Percentiles rank a stretch among this genome's conserved stretches.
These are phyloP conservation scores for Centaurea solstitialis DNA, from an alignment of 129 eudicot species.

Conservation along the genomic window DNA sequence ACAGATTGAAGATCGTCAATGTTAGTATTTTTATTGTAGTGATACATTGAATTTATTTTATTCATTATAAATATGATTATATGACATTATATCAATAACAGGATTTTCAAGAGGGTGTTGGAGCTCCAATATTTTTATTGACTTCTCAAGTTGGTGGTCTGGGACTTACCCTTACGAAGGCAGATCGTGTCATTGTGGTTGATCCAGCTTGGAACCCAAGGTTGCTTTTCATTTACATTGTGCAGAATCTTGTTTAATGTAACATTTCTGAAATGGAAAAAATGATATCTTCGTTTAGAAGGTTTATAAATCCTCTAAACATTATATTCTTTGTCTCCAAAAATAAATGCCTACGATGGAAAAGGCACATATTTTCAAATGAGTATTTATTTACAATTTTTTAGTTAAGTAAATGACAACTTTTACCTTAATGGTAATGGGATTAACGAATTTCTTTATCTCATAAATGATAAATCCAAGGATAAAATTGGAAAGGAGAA, in stretches of 20 bases:
- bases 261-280: background rate
- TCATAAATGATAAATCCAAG: background rate
- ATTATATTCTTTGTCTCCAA: background rate
- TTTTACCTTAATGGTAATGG: background rate
- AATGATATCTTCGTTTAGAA: background rate
- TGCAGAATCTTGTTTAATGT: background rate
- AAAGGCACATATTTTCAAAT: background rate
- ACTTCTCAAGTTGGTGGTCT: conserved; percentile 98
- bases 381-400: background rate
- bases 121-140: conserved; percentile 85
- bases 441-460: background rate
- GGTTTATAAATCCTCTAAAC: background rate
- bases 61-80: background rate
- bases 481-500: background rate
- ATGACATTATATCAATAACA: conserved; percentile 27
- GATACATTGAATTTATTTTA: background rate
- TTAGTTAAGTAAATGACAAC: background rate
- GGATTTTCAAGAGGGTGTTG: conserved; percentile 95
- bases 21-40: conserved; percentile 42
- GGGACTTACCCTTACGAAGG: conserved; percentile 94
- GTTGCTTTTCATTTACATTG: conserved; percentile 25
- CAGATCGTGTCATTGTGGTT: conserved; percentile 96
- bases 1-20: conserved; percentile 76
- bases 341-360: background rate
- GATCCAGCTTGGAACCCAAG: conserved; percentile 99